A percentile compares a stretch with the other conserved stretches of the same genome.
Conservation (phyloP, 306 rosid species). For the Alnus rubra region DNA sequence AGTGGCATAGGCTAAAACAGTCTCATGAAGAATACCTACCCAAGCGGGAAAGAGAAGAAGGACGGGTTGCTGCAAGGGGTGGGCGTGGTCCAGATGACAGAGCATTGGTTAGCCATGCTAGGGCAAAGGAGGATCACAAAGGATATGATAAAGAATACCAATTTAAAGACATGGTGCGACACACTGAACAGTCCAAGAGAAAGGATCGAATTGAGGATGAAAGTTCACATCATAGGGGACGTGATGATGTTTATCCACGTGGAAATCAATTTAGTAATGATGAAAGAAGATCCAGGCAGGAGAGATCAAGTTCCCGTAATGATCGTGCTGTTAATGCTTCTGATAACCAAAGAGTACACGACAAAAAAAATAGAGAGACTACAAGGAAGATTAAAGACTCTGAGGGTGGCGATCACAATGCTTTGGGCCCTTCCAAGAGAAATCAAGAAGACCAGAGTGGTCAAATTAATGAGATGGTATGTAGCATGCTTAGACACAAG, state of each 20-base stretch:
- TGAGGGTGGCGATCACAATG: constrained; percentile 51
- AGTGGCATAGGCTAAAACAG: constrained; percentile 82
- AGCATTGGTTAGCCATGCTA: constrained; percentile 69
- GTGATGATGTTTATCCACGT: constrained; percentile 61
- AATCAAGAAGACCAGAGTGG: constrained; percentile 70
- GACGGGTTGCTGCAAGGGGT: constrained; percentile 63
- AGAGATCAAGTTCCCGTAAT: constrained; percentile 71
- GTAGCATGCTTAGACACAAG: constrained; percentile 41
- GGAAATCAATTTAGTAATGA: constrained; percentile 64
- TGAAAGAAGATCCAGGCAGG: constrained; percentile 78
- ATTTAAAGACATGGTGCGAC: constrained; percentile 62
- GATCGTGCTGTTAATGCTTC: constrained; percentile 65
- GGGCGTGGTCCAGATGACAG: constrained; percentile 81
- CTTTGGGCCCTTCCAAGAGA: constrained; percentile 59
- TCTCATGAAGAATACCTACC: constrained; percentile 72
- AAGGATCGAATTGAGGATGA: constrained; percentile 76
- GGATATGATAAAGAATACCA: constrained; percentile 76
- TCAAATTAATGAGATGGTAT: constrained; percentile 78
- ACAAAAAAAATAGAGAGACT: constrained; percentile 73
- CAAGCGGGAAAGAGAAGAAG: constrained; percentile 88
- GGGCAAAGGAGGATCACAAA: constrained; percentile 70
- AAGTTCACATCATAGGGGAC: constrained; percentile 68
- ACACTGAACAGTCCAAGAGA: constrained; percentile 71
- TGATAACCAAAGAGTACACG: constrained; percentile 64
- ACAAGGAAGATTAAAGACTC: constrained; percentile 74